Base-by-base conservation (phyloP, 371 early-diverging fungal genomes). In the Mucor sp. region DNA sequence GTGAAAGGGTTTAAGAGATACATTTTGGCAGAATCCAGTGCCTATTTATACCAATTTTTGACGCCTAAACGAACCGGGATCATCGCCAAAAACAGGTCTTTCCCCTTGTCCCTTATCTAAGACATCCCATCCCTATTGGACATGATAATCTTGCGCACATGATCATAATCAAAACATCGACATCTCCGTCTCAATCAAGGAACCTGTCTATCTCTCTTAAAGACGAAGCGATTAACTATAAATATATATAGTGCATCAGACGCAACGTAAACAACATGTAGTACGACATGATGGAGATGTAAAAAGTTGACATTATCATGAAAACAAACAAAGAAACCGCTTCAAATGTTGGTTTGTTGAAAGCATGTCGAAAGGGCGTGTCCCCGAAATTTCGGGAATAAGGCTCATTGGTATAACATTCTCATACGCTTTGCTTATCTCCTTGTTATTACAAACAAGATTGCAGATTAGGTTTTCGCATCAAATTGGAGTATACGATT, bases 111-210 rank as follows among this genome's bases (percentile, higher is more conserved):
- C 53, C 53, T 27, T 53, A 53, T 53, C 53, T 53, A 53, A 53
- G 53, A 53, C 53, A 25, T 53, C 23, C 14, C 25, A 8, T 27
- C 27, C 53, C 53, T 53, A 53, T 53, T 53, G 53, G 53, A 3
- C 5, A 27, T 12, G 53, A 53, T 53, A 53, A 53, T 53, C 53
- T 25, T 21, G 53, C 15, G 53, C 53, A 53, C 53, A 53, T 53
- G 53, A 53, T 60, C 61, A 60, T 60, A 47, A 47, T 44, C 44
- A 43, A 60, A 30, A 25, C 30, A 44, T 60, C 44, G 28, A 44
- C 30, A 60, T 43, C 44, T 44, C 44, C 44, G 44, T 44, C n/a
- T 44, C 6, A 44, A 44, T 44, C 44, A 44, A 44, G 44, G 1
- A 33, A 6, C n/a, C 44, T 44, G 44, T n/a, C 44, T 44, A 37